A percentile compares a stretch with the other conserved stretches of the same genome.
Conservation (phyloP, 345 rosid genomes). For the Citrus medica region DNA sequence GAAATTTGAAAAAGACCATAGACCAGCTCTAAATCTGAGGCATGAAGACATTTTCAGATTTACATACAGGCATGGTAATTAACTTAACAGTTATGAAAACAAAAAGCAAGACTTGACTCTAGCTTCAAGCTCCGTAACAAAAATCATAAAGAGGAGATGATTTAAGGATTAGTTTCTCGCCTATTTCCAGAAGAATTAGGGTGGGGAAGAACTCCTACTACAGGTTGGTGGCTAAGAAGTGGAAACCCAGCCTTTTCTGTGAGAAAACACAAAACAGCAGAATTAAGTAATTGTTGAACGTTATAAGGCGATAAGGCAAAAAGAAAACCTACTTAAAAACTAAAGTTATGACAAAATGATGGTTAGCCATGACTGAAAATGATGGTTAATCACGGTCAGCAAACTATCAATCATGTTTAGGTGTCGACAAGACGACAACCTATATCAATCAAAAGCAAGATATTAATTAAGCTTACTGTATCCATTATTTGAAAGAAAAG, state of each 20-base stretch:
- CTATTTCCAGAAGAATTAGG: slow-evolving; percentile 54
- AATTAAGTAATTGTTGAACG: slow-evolving; percentile 7
- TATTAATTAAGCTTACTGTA: background rate
- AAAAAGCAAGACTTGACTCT: slow-evolving; percentile 1
- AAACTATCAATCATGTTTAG: background rate
- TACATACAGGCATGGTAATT: background rate
- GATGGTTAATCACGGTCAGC: background rate
- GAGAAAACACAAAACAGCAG: slow-evolving; percentile 20
- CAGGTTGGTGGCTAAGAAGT: slow-evolving; percentile 37
- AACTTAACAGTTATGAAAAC: background rate
- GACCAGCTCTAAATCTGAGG: background rate
- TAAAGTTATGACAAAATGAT: background rate
- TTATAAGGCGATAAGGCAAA: background rate
- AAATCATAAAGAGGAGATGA: background rate
- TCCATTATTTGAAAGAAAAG: background rate
- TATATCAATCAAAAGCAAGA: background rate
- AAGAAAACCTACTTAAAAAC: background rate
- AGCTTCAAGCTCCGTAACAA: background rate
- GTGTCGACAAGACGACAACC: background rate
- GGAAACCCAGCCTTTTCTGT: slow-evolving; percentile 49
- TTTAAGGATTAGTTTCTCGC: slow-evolving; percentile 30
- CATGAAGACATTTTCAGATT: background rate
- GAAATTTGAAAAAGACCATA: background rate
- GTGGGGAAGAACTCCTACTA: slow-evolving; percentile 68
- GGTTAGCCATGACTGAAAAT: background rate